Evolutionary conservation across 2,329 filamentous ascomycete species (phyloP).

Genomic region (Sordariomycetes sp.): DNA sequence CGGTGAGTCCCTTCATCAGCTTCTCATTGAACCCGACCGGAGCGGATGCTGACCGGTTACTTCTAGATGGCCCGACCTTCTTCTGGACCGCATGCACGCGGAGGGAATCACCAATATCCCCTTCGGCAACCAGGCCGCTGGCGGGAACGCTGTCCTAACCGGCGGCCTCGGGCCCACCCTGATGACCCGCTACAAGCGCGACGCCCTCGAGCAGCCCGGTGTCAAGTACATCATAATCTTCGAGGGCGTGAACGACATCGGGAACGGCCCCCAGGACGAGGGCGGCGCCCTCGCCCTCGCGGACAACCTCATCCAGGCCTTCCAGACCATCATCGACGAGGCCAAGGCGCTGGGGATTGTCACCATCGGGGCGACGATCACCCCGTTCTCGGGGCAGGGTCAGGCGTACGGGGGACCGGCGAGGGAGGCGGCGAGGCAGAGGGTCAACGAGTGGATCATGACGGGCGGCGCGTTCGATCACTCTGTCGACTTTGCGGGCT

Average conservation of each 20-base stretch:
- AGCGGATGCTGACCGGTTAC: background rate
- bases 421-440: slow-evolving; percentile 43
- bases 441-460: slow-evolving; percentile 52
- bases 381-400: slow-evolving; percentile 42
- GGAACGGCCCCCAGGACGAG: slow-evolving; percentile 31
- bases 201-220: slow-evolving; percentile 46
- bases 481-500: slow-evolving; percentile 50
- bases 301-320: slow-evolving; percentile 43
- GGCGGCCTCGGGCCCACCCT: slow-evolving; percentile 54
- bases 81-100: slow-evolving; percentile 39
- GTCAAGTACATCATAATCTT: slow-evolving; percentile 54
- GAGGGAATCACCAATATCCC: slow-evolving; percentile 36
- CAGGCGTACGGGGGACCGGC: slow-evolving; percentile 44
- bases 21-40: background rate
- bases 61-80: slow-evolving; percentile 43
- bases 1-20: slow-evolving; percentile 20
- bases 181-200: slow-evolving; percentile 50
- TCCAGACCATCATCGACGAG: slow-evolving; percentile 43
- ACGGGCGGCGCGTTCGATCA: slow-evolving; percentile 44
- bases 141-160: slow-evolving; percentile 54
- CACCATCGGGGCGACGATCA: slow-evolving; percentile 55
- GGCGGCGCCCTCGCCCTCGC: slow-evolving; percentile 36
- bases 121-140: slow-evolving; percentile 55
- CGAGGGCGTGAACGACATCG: slow-evolving; percentile 62
- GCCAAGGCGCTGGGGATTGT: slow-evolving; percentile 42